A percentile compares a stretch with the other conserved stretches of the same genome.
These are phyloP conservation scores for Diddensiella transvaalensis DNA, from an alignment of 805 yeast species.

Conservation along the genomic window DNA sequence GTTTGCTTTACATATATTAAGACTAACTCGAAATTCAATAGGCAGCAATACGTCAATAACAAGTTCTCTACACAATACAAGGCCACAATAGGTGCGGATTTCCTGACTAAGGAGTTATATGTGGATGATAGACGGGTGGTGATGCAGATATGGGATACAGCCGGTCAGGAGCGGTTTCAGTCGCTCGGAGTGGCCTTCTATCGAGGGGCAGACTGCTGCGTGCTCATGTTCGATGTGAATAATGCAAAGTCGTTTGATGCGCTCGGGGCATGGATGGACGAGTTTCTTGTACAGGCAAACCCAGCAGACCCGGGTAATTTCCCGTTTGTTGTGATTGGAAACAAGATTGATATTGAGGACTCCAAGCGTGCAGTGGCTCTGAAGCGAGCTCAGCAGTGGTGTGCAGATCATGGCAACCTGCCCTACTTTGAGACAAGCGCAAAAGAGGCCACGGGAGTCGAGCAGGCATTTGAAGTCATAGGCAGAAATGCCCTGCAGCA, in stretches of 20 bases:
- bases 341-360: conserved; percentile 93
- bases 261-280: conserved; percentile 90
- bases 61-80: conserved; percentile 94
- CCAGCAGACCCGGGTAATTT: conserved; percentile 91
- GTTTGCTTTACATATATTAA: not conserved
- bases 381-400: conserved; percentile 59
- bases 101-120: conserved; percentile 82
- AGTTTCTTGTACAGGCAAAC: conserved; percentile 88
- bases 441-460: conserved; percentile 92
- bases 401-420: conserved; percentile 65
- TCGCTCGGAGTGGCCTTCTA: conserved; percentile 95
- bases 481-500: conserved; percentile 95
- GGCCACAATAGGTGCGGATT: conserved; percentile 98
- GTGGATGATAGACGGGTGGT: conserved; percentile 81
- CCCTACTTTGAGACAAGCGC: conserved; percentile 98
- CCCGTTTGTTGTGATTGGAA: conserved; percentile 93
- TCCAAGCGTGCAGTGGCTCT: conserved; percentile 68
- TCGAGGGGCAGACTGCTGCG: conserved; percentile 98
- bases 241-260: conserved; percentile 90
- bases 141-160: conserved; percentile 92
- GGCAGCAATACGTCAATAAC: conserved; percentile 89
- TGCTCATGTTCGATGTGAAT: conserved; percentile 91
- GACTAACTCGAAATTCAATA: not conserved
- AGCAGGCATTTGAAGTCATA: conserved; percentile 91
- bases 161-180: conserved; percentile 98